A percentile compares a stretch with the other conserved stretches of the same genome.
Conservation (phyloP, 805 yeast genomes). For the Schwanniomyces sp. region DNA sequence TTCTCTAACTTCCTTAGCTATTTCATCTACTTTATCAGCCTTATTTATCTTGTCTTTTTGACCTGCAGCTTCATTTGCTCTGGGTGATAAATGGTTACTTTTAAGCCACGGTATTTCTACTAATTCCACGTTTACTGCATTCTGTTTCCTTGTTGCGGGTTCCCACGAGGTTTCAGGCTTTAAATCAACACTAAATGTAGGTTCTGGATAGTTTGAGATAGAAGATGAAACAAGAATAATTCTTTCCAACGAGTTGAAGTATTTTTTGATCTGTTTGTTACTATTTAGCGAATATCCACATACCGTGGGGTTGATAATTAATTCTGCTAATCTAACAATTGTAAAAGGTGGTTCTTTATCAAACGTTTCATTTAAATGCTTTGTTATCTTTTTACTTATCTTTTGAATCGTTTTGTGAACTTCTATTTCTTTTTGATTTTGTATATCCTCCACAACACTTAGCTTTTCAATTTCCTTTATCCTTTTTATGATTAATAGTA, state of each 20-base stretch:
- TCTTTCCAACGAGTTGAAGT: constrained; percentile 41
- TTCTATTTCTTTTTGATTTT: constrained; percentile 8
- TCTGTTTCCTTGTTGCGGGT: background rate
- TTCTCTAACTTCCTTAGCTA: background rate
- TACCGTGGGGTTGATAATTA: constrained; percentile 38
- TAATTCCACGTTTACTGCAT: constrained; percentile 15
- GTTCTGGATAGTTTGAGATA: constrained; percentile 21
- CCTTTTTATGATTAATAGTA: background rate
- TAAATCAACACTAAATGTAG: background rate
- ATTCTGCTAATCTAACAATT: constrained; percentile 45
- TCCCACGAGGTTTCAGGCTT: background rate
- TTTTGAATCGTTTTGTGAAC: background rate
- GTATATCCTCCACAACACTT: constrained; percentile 4
- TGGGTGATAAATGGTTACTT: background rate
- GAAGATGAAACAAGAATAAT: constrained; percentile 28
- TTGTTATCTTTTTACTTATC: constrained; percentile 26
- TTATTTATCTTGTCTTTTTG: background rate
- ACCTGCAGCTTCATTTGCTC: background rate
- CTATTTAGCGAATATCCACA: constrained; percentile 32
- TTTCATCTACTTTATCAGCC: constrained; percentile 3
- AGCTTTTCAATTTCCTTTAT: constrained; percentile 10
- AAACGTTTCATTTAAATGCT: constrained; percentile 27
- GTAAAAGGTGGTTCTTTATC: constrained; percentile 48
- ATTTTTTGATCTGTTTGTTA: constrained; percentile 37
- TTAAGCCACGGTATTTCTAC: constrained; percentile 31